Conservation (phyloP, 352 stramenopile genomes). For the Globisporangium viniferum region DNA sequence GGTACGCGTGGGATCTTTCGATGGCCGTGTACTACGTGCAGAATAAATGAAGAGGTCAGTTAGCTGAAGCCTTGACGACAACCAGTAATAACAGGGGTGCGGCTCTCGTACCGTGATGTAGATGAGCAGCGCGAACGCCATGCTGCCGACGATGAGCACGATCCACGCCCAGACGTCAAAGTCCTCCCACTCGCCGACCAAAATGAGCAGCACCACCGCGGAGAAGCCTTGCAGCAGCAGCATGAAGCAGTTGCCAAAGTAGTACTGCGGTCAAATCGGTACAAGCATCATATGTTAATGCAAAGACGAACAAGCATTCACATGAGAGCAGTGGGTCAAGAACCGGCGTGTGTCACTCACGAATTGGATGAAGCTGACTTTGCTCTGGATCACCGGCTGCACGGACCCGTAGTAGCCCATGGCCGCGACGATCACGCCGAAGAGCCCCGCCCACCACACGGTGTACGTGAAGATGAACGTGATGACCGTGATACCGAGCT, state of each 20-base stretch:
- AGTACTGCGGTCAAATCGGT: slow-evolving; percentile 44
- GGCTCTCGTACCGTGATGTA: slow-evolving; percentile 49
- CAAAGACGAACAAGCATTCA: background rate
- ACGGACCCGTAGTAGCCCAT: slow-evolving; percentile 85
- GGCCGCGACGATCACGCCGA: slow-evolving; percentile 69
- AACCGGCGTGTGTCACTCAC: slow-evolving; percentile 30
- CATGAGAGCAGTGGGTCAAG: too few relatives aligned
- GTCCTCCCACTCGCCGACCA: slow-evolving; percentile 75
- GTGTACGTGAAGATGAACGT: slow-evolving; percentile 83
- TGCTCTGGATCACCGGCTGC: slow-evolving; percentile 82
- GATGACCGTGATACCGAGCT: slow-evolving; percentile 59
- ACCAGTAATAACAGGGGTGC: background rate
- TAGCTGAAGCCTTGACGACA: background rate
- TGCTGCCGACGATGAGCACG: slow-evolving; percentile 62
- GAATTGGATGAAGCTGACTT: slow-evolving; percentile 88
- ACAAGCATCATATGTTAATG: background rate
- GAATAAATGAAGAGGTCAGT: background rate
- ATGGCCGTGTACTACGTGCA: slow-evolving; percentile 60
- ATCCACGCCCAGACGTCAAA: slow-evolving; percentile 74
- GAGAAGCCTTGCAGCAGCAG: slow-evolving; percentile 70
- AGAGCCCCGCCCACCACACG: slow-evolving; percentile 77
- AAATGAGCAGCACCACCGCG: slow-evolving; percentile 64
- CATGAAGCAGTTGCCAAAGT: slow-evolving; percentile 88
- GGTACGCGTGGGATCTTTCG: slow-evolving; percentile 71
- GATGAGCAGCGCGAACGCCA: slow-evolving; percentile 68